Percentiles rank a stretch among this genome's conserved stretches.
phyloP scores from a whole-genome alignment of 2,329 filamentous ascomycete genomes.

The Onygenales sp. region DNA sequence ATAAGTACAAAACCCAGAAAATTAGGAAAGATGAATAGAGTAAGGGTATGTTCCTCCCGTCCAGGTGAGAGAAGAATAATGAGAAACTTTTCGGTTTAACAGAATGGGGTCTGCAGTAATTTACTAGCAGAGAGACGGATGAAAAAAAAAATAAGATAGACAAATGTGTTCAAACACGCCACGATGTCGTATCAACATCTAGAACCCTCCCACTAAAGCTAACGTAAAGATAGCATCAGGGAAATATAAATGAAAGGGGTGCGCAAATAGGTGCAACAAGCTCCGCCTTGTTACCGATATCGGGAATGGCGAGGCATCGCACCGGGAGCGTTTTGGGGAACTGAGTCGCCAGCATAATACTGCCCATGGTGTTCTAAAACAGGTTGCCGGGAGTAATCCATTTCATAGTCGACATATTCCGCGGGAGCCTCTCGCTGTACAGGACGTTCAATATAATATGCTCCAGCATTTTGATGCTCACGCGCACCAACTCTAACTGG shows the following conservation, averaged over 20 bases:
- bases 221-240: slow-evolving; percentile 2
- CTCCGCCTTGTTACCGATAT: slow-evolving; percentile 9
- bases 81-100: neutral
- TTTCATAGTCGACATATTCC: slow-evolving; percentile 14
- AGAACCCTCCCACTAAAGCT: neutral
- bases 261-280: neutral
- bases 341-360: slow-evolving; percentile 8
- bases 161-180: slow-evolving; percentile 2
- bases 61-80: neutral
- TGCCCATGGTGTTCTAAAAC: slow-evolving; percentile 12
- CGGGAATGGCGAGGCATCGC: slow-evolving; percentile 8
- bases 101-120: neutral
- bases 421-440: slow-evolving; percentile 11
- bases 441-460: slow-evolving; percentile 18
- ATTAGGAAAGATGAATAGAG: neutral
- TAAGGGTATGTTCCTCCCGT: neutral
- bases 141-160: neutral
- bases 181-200: slow-evolving; percentile 2
- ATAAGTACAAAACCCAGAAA: too few relatives aligned
- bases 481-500: slow-evolving; percentile 15
- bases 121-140: neutral
- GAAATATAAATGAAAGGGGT: neutral
- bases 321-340: slow-evolving; percentile 7
- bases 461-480: slow-evolving; percentile 10
- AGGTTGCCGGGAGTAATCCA: slow-evolving; percentile 12